Conservation (phyloP, 208 protist genomes). For the Leishmania arabica region DNA sequence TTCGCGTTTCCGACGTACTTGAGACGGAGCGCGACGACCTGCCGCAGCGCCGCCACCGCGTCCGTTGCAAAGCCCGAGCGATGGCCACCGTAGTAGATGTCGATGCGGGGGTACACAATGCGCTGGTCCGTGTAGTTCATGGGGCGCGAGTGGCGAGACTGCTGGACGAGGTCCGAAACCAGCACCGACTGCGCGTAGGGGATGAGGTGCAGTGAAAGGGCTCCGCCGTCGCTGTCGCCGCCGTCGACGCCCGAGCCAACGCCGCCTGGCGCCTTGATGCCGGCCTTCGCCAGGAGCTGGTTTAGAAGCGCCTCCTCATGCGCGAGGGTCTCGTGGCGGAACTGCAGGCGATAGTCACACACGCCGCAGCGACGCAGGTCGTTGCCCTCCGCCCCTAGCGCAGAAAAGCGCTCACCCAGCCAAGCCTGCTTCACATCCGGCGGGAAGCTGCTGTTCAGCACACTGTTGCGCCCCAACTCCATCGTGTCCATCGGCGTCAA, state of each 20-base stretch:
- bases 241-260: constrained; percentile 3
- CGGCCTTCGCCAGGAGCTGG: constrained; percentile 56
- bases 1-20: constrained; percentile 79
- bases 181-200: constrained; percentile 50
- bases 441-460: constrained; percentile 89
- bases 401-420: constrained; percentile 69
- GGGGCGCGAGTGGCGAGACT: constrained; percentile 43
- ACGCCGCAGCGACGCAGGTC: constrained; percentile 69
- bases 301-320: constrained; percentile 88
- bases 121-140: constrained; percentile 82
- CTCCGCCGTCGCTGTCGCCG: constrained; percentile 9
- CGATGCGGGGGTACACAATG: constrained; percentile 81
- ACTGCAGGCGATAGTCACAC: constrained; percentile 86
- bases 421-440: constrained; percentile 67
- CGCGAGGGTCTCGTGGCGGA: constrained; percentile 70
- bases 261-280: constrained; percentile 42
- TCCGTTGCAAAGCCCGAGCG: constrained; percentile 35
- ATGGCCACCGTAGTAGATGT: constrained; percentile 53
- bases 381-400: constrained; percentile 45
- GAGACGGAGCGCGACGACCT: constrained; percentile 68
- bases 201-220: constrained; percentile 36
- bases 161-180: constrained; percentile 51
- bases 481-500: constrained; percentile 79
- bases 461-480: constrained; percentile 91
- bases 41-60: constrained; percentile 61